These are phyloP conservation scores for Cercospora sesami DNA, from an alignment of 2,329 filamentous ascomycete species.

Conservation along the genomic window DNA sequence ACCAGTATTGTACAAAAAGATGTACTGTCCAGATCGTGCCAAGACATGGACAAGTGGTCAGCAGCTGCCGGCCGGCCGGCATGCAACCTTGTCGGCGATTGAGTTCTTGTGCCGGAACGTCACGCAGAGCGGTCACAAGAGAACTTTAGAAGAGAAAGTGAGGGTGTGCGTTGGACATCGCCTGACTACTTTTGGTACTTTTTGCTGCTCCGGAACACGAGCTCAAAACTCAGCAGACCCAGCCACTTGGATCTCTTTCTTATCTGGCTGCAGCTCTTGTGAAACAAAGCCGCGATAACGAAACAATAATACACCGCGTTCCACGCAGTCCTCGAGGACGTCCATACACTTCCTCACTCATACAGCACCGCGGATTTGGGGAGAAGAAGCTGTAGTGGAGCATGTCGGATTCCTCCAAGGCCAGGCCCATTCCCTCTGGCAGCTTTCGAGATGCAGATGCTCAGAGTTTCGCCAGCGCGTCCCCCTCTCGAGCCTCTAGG, in stretches of 20 bases:
- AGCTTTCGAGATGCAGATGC: constrained; percentile 24
- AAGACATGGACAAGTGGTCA: constrained; percentile 1
- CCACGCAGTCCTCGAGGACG: neutral
- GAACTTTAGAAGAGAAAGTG: neutral
- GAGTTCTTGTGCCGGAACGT: constrained; percentile 8
- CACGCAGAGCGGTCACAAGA: constrained; percentile 7
- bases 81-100: constrained; percentile 7
- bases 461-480: constrained; percentile 31
- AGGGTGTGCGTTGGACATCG: constrained; percentile 8
- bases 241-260: constrained; percentile 6
- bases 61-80: neutral
- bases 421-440: constrained; percentile 28
- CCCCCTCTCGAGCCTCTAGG: constrained; percentile 49
- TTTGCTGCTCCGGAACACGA: neutral
- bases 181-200: constrained; percentile 5
- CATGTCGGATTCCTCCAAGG: constrained; percentile 21
- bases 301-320: neutral
- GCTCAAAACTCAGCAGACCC: neutral
- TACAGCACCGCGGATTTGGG: neutral
- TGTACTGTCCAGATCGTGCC: neutral
- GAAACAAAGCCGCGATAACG: constrained; percentile 8
- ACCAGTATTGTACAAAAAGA: neutral
- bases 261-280: constrained; percentile 10
- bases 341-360: neutral
- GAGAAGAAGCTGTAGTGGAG: neutral